These are phyloP conservation scores for Talaromyces marneffei DNA, from an alignment of 2,329 filamentous ascomycete genomes.

Conservation along the genomic window DNA sequence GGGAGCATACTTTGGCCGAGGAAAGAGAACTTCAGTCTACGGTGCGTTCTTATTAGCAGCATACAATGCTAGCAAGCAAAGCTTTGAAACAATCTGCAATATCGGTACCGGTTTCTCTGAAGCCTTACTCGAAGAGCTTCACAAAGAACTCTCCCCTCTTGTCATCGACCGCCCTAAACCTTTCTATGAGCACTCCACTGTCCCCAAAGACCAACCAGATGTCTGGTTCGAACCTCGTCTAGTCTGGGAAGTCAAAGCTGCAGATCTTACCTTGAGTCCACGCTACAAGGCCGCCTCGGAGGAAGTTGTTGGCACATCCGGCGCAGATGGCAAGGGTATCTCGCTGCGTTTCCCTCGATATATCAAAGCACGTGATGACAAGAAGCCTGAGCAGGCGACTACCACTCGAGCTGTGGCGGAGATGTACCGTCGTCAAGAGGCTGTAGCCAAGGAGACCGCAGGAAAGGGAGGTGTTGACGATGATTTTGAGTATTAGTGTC, in stretches of 20 bases:
- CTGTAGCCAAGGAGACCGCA: constrained; percentile 73
- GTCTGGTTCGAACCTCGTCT: constrained; percentile 95
- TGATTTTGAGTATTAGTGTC: constrained; percentile 82
- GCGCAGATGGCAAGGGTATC: constrained; percentile 61
- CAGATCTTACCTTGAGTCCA: constrained; percentile 86
- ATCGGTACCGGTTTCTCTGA: constrained; percentile 97
- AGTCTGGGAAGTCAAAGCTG: constrained; percentile 97
- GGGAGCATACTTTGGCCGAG: constrained; percentile 88
- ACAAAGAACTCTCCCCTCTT: constrained; percentile 66
- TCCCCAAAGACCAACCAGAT: constrained; percentile 89
- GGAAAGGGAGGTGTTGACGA: constrained; percentile 90
- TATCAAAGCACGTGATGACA: constrained; percentile 87
- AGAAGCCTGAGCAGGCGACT: constrained; percentile 89
- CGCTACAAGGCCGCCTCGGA: constrained; percentile 85
- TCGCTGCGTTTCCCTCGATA: constrained; percentile 88
- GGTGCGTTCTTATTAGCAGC: constrained; percentile 93
- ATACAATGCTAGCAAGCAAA: constrained; percentile 73
- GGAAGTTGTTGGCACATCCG: constrained; percentile 66
- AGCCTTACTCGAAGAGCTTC: constrained; percentile 80
- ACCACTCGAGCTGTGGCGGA: constrained; percentile 80
- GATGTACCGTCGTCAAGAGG: constrained; percentile 96
- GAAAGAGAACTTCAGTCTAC: constrained; percentile 92
- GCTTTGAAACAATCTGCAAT: constrained; percentile 94
- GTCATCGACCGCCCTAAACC: constrained; percentile 89
- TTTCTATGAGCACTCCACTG: constrained; percentile 81